Base-by-base conservation (phyloP, 306 rosid genomes). In the Canavalia gladiata region DNA sequence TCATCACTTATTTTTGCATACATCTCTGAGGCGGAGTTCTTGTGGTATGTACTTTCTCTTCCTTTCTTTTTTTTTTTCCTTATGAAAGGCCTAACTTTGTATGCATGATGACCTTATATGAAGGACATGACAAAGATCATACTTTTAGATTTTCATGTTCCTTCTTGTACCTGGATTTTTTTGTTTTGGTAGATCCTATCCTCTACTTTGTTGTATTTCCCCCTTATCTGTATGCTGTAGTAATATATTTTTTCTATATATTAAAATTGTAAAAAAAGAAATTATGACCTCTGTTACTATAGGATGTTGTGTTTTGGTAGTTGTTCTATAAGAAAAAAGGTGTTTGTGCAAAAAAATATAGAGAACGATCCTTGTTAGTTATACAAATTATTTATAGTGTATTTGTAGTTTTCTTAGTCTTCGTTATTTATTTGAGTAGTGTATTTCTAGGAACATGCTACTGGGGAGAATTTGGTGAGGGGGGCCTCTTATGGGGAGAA, bases 401-500 rank as follows among this genome's bases (percentile, higher is more conserved):
- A 65, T 67, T 63, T 57, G 29, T 68, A 49, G 39, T 47, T 76
- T 74, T 43, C 46, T 35, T 68, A 55, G 50, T 77, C 47, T 55
- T 50, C 59, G 28, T 57, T 82, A 65, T 47, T 49, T 30, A 72
- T 57, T 47, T 41, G 39, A 69, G 39, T 58, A 72, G 58, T 43
- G 56, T 73, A 72, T 72, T 82, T 51, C 50, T 89, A 95, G 99
- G 97, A 74, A 91, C 97, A 43, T 80, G 81, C 74, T 88, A 87
- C 25, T 95, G 99, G 99, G 93, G 93, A 68, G 97, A 91, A 88
- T 95, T 81, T 88, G 99, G 97, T 69, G 97, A 91, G 87, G 97
- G 99, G 39, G 99, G 99, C 68, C 90, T 93, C 73, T 85, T 95
- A 49, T 95, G 99, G 99, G 99, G 97, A 68, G 97, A 93, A 86